Evolutionary conservation across 345 rosid genomes (phyloP).

Genomic region (Gossypium bickii): DNA sequence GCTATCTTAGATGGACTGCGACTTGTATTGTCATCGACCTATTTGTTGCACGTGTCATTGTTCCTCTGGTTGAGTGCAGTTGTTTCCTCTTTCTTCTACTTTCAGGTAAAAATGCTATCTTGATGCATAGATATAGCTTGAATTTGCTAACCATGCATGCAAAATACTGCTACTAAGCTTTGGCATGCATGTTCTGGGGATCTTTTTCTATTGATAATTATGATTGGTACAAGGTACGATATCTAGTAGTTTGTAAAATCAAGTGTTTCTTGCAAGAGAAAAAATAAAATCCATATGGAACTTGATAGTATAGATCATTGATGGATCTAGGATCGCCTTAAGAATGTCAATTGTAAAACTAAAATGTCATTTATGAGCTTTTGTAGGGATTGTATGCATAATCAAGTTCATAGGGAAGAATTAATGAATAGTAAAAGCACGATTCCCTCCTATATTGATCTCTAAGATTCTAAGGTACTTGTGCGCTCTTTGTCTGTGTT

Average conservation of each 20-base stretch:
- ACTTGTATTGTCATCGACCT: conserved; percentile 72
- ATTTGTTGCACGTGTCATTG: conserved; percentile 67
- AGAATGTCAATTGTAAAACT: not conserved
- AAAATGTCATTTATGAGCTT: conserved; percentile 1
- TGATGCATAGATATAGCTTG: not conserved
- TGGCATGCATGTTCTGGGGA: not conserved
- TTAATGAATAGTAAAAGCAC: not conserved
- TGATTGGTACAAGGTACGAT: not conserved
- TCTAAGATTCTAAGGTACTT: not conserved
- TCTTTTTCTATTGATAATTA: not conserved
- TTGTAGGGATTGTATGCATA: not conserved
- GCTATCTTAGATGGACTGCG: conserved; percentile 76
- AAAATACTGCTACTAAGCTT: not conserved
- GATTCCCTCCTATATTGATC: not conserved
- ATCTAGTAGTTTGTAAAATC: not conserved
- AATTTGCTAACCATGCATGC: not conserved
- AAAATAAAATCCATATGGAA: not conserved
- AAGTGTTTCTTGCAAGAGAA: not conserved
- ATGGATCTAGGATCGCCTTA: not conserved
- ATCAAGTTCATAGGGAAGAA: not conserved
- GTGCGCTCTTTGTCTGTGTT: not conserved
- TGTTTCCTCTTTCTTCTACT: conserved; percentile 91
- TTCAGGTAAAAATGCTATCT: conserved; percentile 53
- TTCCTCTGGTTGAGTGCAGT: conserved; percentile 97
- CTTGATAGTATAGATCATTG: not conserved